phyloP scores from a whole-genome alignment of 2,329 filamentous ascomycete species.

The Phyllosticta citribraziliensis region DNA sequence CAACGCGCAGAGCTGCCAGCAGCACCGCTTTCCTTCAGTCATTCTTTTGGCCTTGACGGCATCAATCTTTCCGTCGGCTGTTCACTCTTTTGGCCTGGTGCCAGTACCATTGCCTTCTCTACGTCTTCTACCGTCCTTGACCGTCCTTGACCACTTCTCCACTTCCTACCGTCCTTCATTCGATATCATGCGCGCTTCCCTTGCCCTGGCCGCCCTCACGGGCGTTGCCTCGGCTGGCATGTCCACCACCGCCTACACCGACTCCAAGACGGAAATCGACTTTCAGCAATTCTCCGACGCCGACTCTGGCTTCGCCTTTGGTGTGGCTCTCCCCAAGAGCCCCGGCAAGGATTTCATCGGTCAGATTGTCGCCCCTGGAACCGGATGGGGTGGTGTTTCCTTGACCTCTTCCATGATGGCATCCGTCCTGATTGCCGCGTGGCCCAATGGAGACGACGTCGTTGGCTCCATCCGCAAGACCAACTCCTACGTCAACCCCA shows the following conservation, averaged over 20 bases:
- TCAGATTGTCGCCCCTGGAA: conserved; percentile 37
- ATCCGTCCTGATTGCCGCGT: conserved; percentile 43
- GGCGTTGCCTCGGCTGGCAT: conserved; percentile 1
- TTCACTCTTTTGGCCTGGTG: conserved; percentile 9
- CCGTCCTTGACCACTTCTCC: too few species aligned
- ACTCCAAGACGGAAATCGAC: conserved; percentile 23
- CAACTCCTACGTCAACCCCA: conserved; percentile 40
- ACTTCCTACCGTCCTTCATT: not conserved
- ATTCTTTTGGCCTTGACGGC: conserved; percentile 9
- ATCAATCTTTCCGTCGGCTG: conserved; percentile 5
- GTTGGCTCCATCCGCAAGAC: conserved; percentile 38
- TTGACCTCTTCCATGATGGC: conserved; percentile 40
- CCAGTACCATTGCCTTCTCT: not conserved
- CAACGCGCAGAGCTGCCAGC: conserved; percentile 7
- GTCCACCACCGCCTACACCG: conserved; percentile 14
- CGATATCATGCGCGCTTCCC: not conserved
- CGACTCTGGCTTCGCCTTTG: conserved; percentile 37
- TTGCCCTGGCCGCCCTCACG: conserved; percentile 4
- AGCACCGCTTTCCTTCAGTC: conserved; percentile 6
- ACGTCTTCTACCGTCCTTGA: too few species aligned
- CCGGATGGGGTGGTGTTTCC: conserved; percentile 44
- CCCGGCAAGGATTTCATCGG: conserved; percentile 45
- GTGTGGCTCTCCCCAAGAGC: conserved; percentile 42
- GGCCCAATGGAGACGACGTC: conserved; percentile 40
- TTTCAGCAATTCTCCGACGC: conserved; percentile 23